Base-by-base conservation (phyloP, 208 protist genomes). In the Trypanosoma vivax region DNA sequence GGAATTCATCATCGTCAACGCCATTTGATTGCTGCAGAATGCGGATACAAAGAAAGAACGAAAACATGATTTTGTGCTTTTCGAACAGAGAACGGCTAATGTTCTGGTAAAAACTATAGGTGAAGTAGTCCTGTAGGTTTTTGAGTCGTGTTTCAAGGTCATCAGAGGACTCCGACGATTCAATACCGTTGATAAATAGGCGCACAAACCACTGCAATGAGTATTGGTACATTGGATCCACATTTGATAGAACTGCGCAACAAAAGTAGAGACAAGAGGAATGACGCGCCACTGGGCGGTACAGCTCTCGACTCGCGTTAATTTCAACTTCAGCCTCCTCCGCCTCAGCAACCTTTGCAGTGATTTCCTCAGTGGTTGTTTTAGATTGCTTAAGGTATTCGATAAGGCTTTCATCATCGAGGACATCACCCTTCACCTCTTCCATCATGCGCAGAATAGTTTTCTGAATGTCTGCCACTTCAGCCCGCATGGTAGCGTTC, bases 341-440 rank as follows among this genome's bases (percentile, higher is more conserved):
- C 0, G 93, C 90, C 74, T 99, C 97, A 5, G 76, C 90, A 30
- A 98, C 90, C 55, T 95, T 95, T 11, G 83, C 63, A 28, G 82
- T 82, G 50, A 98, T 98, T 49, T 97, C 88, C 16, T 71, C 65
- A 34, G 94, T 95, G 48, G 92, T 98, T 27, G 90, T 73, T 72
- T 98, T 98, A 5, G 97, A 98, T 56, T 95, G 91, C 50, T 98
- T 88, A 41, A 96, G 65, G 69, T 96, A 96, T 50, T 76, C 72
- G 51, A 99, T 99, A 3, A 99, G 83, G 54, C 90, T 81, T 61
- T 98, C 96, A 70, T 99, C 97, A 57, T 99, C 96, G 2, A 99
- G 74, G 57, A 98, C 96, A 65, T 98, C 89, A 27, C 94, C 96
- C 51, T 91, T 56, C 0, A 96, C 92, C 55, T 97, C 89, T 49